Base-by-base conservation (phyloP, 2,329 filamentous ascomycete genomes). In the Penicillium sp. region DNA sequence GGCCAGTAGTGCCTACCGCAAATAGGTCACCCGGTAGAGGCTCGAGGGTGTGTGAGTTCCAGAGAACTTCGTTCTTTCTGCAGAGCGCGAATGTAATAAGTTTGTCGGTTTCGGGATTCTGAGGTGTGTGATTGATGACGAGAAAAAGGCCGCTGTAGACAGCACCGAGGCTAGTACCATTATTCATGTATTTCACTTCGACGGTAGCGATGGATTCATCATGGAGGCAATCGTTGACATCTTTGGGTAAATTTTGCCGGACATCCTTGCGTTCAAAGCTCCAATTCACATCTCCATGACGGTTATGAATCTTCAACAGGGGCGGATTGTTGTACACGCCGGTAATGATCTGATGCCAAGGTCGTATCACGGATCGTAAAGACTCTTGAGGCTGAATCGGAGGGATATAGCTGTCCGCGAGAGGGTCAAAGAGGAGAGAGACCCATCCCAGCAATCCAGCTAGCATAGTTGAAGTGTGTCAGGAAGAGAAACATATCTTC, bases 181-280 rank as follows among this genome's bases (percentile, higher is more conserved):
- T 46, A 12, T 42, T 41, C 38, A 55, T 49, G 43, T 43, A 55
- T 27, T 54, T 55, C 17, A 55, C 41, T 6, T 55, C 52, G 6
- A 49, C 54, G 8, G 51, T 51, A 32, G 54, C 52, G 32, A 52
- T 52, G 15, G 43, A 48, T 10, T 26, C 22, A 15, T 39, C 43
- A 23, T 40, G 46, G 11, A 55, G 41, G 26, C 51, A 52, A 9
- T 37, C 35, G 9, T 32, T 27, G 9, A 55, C 30, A 8, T 32
- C 17, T 3, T 44, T 32, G 2, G 52, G 52, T 1, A 55, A 27
- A 2, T 35, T 22, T 23, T 55, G 52, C 1, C 26, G 42, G 4
- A 54, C 51, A 37, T 54, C 45, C 27, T 42, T 28, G 8, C 50
- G 50, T n/a, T 41, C 35, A 12, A 45, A 52, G 8, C 39, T 50